Conservation (phyloP, 352 stramenopile species). For the Blastocystis sp. region DNA sequence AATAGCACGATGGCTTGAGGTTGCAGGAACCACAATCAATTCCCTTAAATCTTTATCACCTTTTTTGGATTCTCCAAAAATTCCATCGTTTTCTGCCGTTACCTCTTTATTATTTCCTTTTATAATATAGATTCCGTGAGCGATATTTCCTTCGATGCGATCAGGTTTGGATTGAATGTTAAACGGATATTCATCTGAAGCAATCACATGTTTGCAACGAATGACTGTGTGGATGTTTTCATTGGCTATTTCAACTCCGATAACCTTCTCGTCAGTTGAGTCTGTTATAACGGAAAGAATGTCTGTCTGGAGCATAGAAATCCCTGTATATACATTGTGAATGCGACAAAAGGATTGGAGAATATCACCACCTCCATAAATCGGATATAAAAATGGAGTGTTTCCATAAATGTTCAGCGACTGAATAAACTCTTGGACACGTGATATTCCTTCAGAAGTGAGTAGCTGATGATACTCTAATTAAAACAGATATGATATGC, state of each 20-base stretch:
- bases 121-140: constrained; percentile 17
- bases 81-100: background rate
- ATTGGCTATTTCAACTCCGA: constrained; percentile 17
- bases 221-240: constrained; percentile 35
- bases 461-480: background rate
- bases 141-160: background rate
- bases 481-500: background rate
- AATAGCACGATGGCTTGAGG: background rate
- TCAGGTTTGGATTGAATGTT: background rate
- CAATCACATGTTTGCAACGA: constrained; percentile 38
- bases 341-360: constrained; percentile 55
- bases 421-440: constrained; percentile 42
- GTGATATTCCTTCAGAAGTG: background rate
- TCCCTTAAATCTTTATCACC: constrained; percentile 3
- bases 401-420: constrained; percentile 35
- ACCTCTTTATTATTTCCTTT: background rate
- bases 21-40: constrained; percentile 27
- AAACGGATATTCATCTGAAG: constrained; percentile 20
- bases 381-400: constrained; percentile 43
- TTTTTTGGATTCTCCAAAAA: background rate
- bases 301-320: constrained; percentile 39
- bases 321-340: constrained; percentile 41
- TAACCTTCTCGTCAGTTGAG: background rate
- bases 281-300: background rate
- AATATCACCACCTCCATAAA: constrained; percentile 29